These are phyloP conservation scores for Alternaria brassicae DNA, from an alignment of 2,329 filamentous ascomycete species.

Conservation along the genomic window DNA sequence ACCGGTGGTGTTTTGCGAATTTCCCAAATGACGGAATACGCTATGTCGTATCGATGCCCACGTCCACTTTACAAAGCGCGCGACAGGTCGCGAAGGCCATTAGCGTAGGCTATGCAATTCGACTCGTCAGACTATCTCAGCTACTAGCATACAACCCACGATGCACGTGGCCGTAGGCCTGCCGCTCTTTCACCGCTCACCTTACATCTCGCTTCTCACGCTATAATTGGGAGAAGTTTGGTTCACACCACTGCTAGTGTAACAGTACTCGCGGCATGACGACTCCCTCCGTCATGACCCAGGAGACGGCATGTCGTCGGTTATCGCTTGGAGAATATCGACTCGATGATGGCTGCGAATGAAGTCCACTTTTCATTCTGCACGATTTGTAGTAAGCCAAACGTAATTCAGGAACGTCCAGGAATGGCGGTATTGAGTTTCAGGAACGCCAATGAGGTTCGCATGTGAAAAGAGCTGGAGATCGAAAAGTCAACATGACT, in stretches of 20 bases:
- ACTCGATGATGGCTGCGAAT: not conserved
- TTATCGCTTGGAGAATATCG: not conserved
- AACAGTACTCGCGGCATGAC: not conserved
- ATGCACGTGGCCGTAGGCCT: conserved; percentile 1
- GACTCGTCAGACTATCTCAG: not conserved
- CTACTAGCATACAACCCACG: not conserved
- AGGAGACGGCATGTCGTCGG: not conserved
- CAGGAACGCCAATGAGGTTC: conserved; percentile 4
- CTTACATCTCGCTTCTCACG: not conserved
- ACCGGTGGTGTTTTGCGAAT: not conserved
- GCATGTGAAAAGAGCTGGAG: not conserved
- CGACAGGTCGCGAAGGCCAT: not conserved
- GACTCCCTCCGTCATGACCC: not conserved
- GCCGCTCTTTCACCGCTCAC: conserved; percentile 1
- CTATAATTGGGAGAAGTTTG: conserved; percentile 1
- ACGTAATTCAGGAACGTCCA: not conserved
- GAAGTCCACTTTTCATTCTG: not conserved
- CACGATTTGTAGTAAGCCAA: not conserved
- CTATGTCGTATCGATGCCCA: not conserved
- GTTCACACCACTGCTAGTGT: not conserved
- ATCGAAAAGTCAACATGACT: conserved; percentile 13
- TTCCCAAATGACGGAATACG: not conserved
- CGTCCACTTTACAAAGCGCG: not conserved
- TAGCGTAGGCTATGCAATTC: not conserved
- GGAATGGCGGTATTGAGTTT: conserved; percentile 2